Conservation (phyloP, 495 filamentous ascomycete genomes). For the Rostrohypoxylon terebratum region DNA sequence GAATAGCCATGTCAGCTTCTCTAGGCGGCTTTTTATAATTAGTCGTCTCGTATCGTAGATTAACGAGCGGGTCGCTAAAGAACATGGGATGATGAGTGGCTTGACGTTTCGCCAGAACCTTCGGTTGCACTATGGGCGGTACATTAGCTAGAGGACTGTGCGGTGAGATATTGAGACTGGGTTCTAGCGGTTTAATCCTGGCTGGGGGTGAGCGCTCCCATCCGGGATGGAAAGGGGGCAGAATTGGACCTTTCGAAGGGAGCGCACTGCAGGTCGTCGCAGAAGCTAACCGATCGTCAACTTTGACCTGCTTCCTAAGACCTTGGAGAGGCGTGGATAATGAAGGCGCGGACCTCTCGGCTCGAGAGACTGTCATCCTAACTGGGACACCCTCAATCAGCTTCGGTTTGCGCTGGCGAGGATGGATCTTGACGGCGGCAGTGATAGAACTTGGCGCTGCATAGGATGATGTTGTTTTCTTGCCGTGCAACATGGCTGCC, state of each 20-base stretch:
- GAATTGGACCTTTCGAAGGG: constrained; percentile 30
- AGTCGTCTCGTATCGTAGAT: constrained; percentile 40
- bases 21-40: constrained; percentile 32
- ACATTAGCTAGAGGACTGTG: constrained; percentile 44
- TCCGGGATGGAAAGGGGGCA: constrained; percentile 43
- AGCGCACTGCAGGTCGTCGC: constrained; percentile 10
- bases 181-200: constrained; percentile 41
- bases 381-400: constrained; percentile 55
- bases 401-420: constrained; percentile 58
- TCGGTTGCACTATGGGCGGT: constrained; percentile 20
- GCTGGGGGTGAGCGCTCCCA: constrained; percentile 40
- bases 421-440: constrained; percentile 53
- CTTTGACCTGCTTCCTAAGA: not conserved
- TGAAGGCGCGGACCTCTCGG: constrained; percentile 4
- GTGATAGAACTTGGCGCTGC: constrained; percentile 49
- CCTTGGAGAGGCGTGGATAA: not conserved
- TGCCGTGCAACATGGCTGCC: constrained; percentile 12
- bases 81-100: constrained; percentile 40
- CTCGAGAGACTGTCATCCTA: not conserved
- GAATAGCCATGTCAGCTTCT: constrained; percentile 14
- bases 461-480: constrained; percentile 15
- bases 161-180: constrained; percentile 41
- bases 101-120: constrained; percentile 26
- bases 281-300: not conserved
- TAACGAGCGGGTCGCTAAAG: constrained; percentile 45